Evolutionary conservation across 768 basidiomycete species (phyloP).

Genomic region (Suillus tomentosus): DNA sequence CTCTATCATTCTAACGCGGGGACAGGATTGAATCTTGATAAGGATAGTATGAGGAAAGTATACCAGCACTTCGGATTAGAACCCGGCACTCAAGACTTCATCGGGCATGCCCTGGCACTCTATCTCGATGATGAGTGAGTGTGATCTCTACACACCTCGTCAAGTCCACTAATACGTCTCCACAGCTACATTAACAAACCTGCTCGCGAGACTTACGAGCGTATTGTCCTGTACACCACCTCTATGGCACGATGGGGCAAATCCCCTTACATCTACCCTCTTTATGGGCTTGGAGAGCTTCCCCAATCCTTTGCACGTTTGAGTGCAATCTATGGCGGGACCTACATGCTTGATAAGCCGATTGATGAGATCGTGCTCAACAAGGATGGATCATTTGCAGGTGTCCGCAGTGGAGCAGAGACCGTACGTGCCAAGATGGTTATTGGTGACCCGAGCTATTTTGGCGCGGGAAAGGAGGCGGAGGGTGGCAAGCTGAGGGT

Average conservation of each 20-base stretch:
- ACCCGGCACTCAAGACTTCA: constrained; percentile 96
- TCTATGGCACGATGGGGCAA: constrained; percentile 99
- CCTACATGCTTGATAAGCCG: constrained; percentile 98
- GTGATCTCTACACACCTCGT: not conserved
- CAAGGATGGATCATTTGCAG: constrained; percentile 84
- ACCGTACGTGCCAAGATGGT: constrained; percentile 97
- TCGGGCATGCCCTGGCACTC: constrained; percentile 98
- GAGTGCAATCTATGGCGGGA: constrained; percentile 98
- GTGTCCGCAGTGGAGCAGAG: constrained; percentile 87
- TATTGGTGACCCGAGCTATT: constrained; percentile 98
- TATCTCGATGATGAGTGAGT: constrained; percentile 96
- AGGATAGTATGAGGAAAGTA: constrained; percentile 88
- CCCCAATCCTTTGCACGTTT: constrained; percentile 98
- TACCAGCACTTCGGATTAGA: constrained; percentile 98
- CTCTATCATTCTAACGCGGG: constrained; percentile 5
- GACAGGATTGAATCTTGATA: constrained; percentile 85
- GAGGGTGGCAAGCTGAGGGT: constrained; percentile 84
- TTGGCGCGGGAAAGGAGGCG: constrained; percentile 67
- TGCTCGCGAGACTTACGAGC: constrained; percentile 88
- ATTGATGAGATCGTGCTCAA: constrained; percentile 91
- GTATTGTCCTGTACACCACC: constrained; percentile 95
- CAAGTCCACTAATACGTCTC: constrained; percentile 15
- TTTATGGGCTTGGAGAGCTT: constrained; percentile 98
- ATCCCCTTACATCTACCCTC: constrained; percentile 98
- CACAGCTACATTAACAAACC: constrained; percentile 89